Evolutionary conservation across 176 grass and related monocot genomes (phyloP).

Genomic region (Aegilops speltoides): DNA sequence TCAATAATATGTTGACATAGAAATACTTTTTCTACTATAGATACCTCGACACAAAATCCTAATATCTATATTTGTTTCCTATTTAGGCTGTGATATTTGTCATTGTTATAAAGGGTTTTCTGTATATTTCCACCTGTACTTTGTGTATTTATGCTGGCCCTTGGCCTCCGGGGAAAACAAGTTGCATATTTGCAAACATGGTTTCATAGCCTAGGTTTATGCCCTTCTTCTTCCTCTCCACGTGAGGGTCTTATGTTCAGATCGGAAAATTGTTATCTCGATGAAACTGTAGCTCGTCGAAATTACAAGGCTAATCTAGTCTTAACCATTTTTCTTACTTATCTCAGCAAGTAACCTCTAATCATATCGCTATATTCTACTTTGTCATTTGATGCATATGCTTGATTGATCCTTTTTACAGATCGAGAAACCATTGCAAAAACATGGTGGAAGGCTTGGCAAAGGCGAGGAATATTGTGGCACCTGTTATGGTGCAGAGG

Average conservation of each 20-base stretch:
- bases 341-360: neutral
- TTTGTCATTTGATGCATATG: slow-evolving; percentile 20
- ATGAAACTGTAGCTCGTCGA: neutral
- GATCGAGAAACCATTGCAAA: slow-evolving; percentile 98
- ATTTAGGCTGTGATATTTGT: neutral
- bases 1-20: neutral
- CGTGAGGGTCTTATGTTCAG: neutral
- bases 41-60: neutral
- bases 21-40: neutral
- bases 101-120: neutral
- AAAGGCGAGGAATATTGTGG: slow-evolving; percentile 93
- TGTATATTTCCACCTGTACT: neutral
- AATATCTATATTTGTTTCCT: neutral
- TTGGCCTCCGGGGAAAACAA: neutral
- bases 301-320: neutral
- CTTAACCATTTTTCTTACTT: neutral
- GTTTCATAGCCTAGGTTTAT: neutral
- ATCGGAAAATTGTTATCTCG: neutral
- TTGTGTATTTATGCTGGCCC: neutral
- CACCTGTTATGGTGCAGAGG: slow-evolving; percentile 92
- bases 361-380: neutral
- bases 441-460: slow-evolving; percentile 88
- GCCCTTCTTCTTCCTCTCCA: neutral
- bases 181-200: neutral
- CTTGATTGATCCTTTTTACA: slow-evolving; percentile 32